Conservation (phyloP, 1,284 basidiomycete species). For the Lignosus rhinocerotis region DNA sequence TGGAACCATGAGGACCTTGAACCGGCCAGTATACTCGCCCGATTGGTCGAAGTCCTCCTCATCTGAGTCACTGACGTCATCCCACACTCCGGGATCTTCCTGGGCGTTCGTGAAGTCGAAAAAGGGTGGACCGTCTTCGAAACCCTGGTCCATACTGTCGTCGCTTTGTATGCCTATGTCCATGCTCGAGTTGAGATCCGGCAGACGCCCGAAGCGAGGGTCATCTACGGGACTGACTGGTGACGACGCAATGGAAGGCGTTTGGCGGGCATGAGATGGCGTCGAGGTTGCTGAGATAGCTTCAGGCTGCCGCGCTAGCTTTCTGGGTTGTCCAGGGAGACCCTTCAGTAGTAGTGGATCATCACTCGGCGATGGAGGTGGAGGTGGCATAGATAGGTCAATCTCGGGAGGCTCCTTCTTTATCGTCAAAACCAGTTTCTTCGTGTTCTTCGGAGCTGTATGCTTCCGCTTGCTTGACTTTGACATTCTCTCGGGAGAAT, state of each 20-base stretch:
- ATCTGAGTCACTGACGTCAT: constrained; percentile 33
- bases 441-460: constrained; percentile 29
- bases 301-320: constrained; percentile 1
- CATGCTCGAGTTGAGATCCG: constrained; percentile 21
- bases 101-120: constrained; percentile 32
- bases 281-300: constrained; percentile 3
- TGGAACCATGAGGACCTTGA: constrained; percentile 50
- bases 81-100: constrained; percentile 32
- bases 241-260: constrained; percentile 30
- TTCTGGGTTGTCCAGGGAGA: constrained; percentile 25
- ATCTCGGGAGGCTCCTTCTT: constrained; percentile 68
- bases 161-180: constrained; percentile 20
- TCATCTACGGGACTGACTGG: constrained; percentile 19
- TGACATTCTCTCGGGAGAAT: constrained; percentile 25
- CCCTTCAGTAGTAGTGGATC: constrained; percentile 68
- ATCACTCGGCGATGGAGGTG: constrained; percentile 71
- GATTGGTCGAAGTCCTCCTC: constrained; percentile 35
- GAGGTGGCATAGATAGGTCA: constrained; percentile 54
- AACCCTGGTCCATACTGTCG: constrained; percentile 21
- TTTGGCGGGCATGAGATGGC: constrained; percentile 21
- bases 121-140: constrained; percentile 29
- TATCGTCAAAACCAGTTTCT: constrained; percentile 38
- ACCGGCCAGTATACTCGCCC: constrained; percentile 68
- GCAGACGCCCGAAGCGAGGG: constrained; percentile 8
- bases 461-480: constrained; percentile 42